Evolutionary conservation across 495 filamentous ascomycete genomes (phyloP), one percentile per base, ranked within the genome.

Genomic region (Parathielavia appendiculata): DNA sequence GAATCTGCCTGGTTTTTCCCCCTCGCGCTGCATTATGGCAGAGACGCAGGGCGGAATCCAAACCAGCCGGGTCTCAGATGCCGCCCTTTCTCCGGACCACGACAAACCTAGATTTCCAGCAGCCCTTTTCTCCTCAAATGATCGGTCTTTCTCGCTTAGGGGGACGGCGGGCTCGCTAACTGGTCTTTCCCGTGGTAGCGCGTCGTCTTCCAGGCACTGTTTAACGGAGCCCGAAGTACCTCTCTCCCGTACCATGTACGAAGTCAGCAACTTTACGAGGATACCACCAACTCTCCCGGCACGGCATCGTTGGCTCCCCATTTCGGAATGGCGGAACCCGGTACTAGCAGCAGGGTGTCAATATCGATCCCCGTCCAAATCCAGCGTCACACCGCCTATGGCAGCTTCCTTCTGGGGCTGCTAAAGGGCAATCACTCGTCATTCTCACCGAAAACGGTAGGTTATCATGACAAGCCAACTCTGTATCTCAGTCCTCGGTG

Each of bases 331-430:
- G 30, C 38, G 17, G 19, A 32, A 26, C 41, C 38, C 45, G 49
- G 17, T 48, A 49, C 40, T 50, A 45, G 23, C 19, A 14, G 16
- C n/a, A 58, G 56, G 51, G 51, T 62, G 56, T 51, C 45, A 57
- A 48, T 58, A 58, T 61, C 54, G 49, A 60, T 60, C 49, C 38
- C 6, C 32, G 57, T 38, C 39, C 56, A 49, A 52, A 55, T 47
- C 47, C 30, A 34, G 49, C 34, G 45, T 39, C 54, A 57, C 55
- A 22, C 52, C 43, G 32, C 16, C 48, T 32, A 13, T 51, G 45
- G 12, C 36, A 63, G 51, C 60, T 63, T 63, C 60, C 60, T 55
- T 56, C 45, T 63, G 5, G 23, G 55, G 60, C 54, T 30, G 13
- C 20, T 17, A 11, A 22, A 9, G 48, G 22, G 52, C 59, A 57